Base-by-base conservation (phyloP, 257 asterid species). In the Plantago ovata region DNA sequence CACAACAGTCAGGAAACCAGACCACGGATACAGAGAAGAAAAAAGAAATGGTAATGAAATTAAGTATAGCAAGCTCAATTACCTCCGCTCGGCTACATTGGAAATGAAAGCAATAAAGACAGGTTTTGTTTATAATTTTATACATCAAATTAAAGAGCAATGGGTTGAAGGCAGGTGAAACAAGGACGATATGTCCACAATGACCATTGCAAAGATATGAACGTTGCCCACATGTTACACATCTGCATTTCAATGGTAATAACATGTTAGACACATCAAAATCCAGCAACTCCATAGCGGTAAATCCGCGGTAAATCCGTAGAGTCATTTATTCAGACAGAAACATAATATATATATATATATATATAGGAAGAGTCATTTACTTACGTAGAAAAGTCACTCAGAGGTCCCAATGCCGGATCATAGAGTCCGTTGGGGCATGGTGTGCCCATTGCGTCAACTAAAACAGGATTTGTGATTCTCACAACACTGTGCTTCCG, bases 121-220 rank as follows among this genome's bases (percentile, higher is more conserved):
- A 92, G 13, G 80, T 67, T 47, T 62, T 77, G 50, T 82, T 80
- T 68, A 92, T 74, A 49, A 92, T 57, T 65, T n/a, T 77, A 62
- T 55, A 52, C 80, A 92, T 66, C 66, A 56, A 62, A 66, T 52
- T 58, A 61, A 92, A 81, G 10, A 84, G 70, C 86, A 92, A 57
- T 0, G 98, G 98, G 53, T 92, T 92, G 71, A 80, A 92, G 56
- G 65, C 84, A 1, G 94, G 79, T 0, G 78, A 81, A 65, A 84
- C 94, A 40, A 92, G 95, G 49, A 85, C 94, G 23, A 92, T 86
- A 49, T 88, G 89, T 42, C 98, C 98, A 74, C 90, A 92, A 67
- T 92, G 97, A 61, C 98, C 98, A 11, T 72, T 39, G 67, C 97
- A 92, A 45, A 55, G 56, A 58, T 13, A 62, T 16, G 76, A 42